Base-by-base conservation (phyloP, 176 grass and related monocot species). In the sorghum (Sorghum bicolor) region DNA sequence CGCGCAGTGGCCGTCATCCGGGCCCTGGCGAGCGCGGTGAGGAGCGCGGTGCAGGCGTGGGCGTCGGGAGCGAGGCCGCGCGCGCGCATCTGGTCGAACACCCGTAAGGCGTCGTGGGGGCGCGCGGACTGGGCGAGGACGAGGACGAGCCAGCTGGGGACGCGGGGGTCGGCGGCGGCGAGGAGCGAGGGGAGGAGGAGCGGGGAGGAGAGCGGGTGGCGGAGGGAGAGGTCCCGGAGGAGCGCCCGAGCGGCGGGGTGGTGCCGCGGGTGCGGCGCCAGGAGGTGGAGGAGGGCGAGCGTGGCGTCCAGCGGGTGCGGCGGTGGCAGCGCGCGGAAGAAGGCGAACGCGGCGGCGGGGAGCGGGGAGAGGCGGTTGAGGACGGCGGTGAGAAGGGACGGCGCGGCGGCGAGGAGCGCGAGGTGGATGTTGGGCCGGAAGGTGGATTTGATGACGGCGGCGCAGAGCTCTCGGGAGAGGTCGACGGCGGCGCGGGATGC, bases 1-100 rank as follows among this genome's bases (percentile, higher is more conserved):
- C 84, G 93, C 53, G 92, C 86, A 28, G 88, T 88, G 73, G 90
- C 84, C 48, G 92, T 89, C 38, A 92, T 87, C 80, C 89, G 79
- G 32, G 76, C 76, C 84, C 77, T 97, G 2, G 90, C 92, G 20
- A 97, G 82, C 41, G 88, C 43, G 40, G 84, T 88, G 50, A 93
- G 61, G 28, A 97, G 90, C 2, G 90, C 84, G 41, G 74, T 86
- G 82, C 92, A 91, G 12, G 95, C 90, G 45, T 92, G 86, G n/a
- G 58, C 81, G 53, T 91, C 88, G 57, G 88, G 92, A 29, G 71
- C 70, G 29, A 89, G 31, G n/a, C 63, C n/a, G 2, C 8, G 38
- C 12, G 77, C 77, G 77, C 82, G 76, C 87, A 89, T 89, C 0
- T 87, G 80, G 60, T 90, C 67, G 80, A 90, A 90, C 58, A 90